Percentiles rank a stretch among this genome's conserved stretches.
Conservation (phyloP, 352 stramenopile species). For the Globisporangium carolinianum region DNA sequence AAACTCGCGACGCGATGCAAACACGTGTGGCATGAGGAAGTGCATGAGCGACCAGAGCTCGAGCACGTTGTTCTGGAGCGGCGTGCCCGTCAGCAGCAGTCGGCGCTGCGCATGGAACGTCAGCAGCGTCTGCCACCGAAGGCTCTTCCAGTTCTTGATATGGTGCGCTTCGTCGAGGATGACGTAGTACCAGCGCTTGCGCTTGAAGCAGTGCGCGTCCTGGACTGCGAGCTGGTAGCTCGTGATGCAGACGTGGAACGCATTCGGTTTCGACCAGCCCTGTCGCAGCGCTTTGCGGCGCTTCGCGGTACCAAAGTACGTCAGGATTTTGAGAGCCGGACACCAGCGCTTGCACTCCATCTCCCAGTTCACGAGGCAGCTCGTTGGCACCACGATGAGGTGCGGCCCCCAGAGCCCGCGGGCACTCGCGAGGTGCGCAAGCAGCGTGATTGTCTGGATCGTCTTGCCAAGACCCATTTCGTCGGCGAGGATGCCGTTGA, state of each 20-base stretch:
- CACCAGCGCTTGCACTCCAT: constrained; percentile 98
- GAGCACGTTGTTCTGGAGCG: constrained; percentile 97
- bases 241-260: constrained; percentile 98
- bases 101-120: constrained; percentile 95
- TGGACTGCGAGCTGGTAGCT: constrained; percentile 98
- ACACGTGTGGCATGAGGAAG: constrained; percentile 99
- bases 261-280: constrained; percentile 95
- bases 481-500: constrained; percentile 99
- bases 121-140: constrained; percentile 97
- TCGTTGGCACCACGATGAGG: constrained; percentile 97
- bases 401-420: constrained; percentile 96
- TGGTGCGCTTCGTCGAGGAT: constrained; percentile 99
- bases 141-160: constrained; percentile 99
- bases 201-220: constrained; percentile 96
- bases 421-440: constrained; percentile 91
- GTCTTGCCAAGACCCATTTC: constrained; percentile 97
- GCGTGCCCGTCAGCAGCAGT: constrained; percentile 93
- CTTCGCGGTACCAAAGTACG: constrained; percentile 98
- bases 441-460: constrained; percentile 98
- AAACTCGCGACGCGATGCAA: constrained; percentile 90
- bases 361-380: constrained; percentile 98
- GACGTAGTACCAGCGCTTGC: constrained; percentile 99
- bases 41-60: constrained; percentile 98
- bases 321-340: constrained; percentile 95
- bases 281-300: constrained; percentile 83